phyloP scores from a whole-genome alignment of 1,284 basidiomycete species.

The Pyrrhoderma noxium region DNA sequence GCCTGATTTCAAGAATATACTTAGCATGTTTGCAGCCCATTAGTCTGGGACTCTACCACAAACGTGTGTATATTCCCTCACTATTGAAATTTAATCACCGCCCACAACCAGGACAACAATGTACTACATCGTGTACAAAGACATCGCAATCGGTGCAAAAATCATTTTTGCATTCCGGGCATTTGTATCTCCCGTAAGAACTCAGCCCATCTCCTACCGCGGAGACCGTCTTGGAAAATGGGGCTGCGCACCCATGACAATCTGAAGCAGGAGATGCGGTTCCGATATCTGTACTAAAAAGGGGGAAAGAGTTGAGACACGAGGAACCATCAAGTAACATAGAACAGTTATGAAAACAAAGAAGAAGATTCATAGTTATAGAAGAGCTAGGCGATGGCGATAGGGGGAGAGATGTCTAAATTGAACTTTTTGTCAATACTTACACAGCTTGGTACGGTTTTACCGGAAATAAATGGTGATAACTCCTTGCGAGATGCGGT shows the following conservation, averaged over 20 bases:
- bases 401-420: conserved; percentile 12
- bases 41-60: too few relatives aligned
- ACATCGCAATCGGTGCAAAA: conserved; percentile 63
- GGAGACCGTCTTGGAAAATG: conserved; percentile 38
- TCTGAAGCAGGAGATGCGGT: conserved; percentile 26
- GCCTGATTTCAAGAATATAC: too few relatives aligned
- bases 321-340: conserved; percentile 9
- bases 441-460: conserved; percentile 75
- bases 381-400: conserved; percentile 11
- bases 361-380: conserved; percentile 1
- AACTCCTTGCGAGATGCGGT: conserved; percentile 93
- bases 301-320: background rate
- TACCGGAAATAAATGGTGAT: conserved; percentile 91
- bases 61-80: too few relatives aligned
- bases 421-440: conserved; percentile 29
- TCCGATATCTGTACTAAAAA: conserved; percentile 34
- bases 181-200: conserved; percentile 72
- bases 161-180: conserved; percentile 44
- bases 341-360: background rate
- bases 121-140: conserved; percentile 54
- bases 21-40: too few relatives aligned
- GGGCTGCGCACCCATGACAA: conserved; percentile 69
- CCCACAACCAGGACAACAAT: conserved; percentile 49
- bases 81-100: conserved; percentile 28
- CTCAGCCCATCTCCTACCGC: conserved; percentile 62